Evolutionary conservation across 768 basidiomycete species (phyloP).

Genomic region (Auricularia heimuer): DNA sequence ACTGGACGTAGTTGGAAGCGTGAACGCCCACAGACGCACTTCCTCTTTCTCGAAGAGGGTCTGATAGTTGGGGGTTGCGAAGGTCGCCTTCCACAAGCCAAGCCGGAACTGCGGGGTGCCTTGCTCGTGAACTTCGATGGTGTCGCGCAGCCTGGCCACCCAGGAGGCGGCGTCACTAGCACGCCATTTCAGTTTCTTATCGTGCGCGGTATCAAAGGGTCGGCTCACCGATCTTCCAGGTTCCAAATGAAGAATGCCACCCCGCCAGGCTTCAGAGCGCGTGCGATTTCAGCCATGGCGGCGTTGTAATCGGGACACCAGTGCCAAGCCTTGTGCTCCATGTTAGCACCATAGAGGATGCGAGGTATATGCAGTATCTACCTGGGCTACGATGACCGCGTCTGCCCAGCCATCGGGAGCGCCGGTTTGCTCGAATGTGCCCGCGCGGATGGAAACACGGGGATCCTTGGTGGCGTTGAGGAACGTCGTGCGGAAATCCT

Average conservation of each 20-base stretch:
- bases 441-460: conserved; percentile 47
- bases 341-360: neutral
- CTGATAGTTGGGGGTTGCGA: conserved; percentile 52
- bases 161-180: conserved; percentile 40
- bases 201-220: neutral
- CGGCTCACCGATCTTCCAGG: conserved; percentile 62
- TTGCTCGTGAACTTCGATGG: conserved; percentile 56
- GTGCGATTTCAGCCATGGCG: conserved; percentile 66
- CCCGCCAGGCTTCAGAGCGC: conserved; percentile 72
- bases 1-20: conserved; percentile 42
- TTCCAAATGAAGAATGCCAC: conserved; percentile 79
- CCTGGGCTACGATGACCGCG: conserved; percentile 69
- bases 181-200: neutral
- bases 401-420: conserved; percentile 64
- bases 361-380: conserved; percentile 14
- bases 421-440: conserved; percentile 60
- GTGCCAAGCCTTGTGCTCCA: conserved; percentile 64
- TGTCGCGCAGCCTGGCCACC: conserved; percentile 63
- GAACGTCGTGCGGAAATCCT: conserved; percentile 48
- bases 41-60: conserved; percentile 48
- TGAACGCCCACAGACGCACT: conserved; percentile 46
- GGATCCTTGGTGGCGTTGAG: conserved; percentile 25
- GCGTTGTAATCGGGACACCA: conserved; percentile 78
- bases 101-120: conserved; percentile 79
- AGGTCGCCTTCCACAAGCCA: conserved; percentile 62